phyloP scores from a whole-genome alignment of 306 rosid species.

The Calophaca sinica region DNA sequence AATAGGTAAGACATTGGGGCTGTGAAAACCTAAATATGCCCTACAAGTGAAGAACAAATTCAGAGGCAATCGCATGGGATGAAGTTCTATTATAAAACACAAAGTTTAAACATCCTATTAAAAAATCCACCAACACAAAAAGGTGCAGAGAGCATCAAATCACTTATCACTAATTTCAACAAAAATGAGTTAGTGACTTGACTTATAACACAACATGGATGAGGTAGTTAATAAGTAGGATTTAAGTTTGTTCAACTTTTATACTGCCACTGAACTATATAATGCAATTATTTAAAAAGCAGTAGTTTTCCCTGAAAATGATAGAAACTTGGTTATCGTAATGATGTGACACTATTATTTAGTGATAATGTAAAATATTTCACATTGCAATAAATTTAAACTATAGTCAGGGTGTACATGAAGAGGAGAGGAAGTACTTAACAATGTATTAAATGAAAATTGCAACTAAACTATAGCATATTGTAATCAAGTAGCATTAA shows the following conservation, averaged over 20 bases:
- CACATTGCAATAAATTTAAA: constrained; percentile 1
- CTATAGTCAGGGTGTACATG: neutral
- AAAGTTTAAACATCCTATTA: neutral
- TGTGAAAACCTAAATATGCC: too few species aligned
- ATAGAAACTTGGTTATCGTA: neutral
- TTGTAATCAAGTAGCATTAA: neutral
- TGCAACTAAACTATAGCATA: neutral
- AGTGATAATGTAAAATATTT: neutral
- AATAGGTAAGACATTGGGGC: too few species aligned
- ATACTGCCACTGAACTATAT: neutral
- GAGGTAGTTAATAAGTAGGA: neutral
- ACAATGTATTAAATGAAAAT: constrained; percentile 28
- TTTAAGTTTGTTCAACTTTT: neutral
- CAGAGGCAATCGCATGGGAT: constrained; percentile 19
- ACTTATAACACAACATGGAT: constrained; percentile 15
- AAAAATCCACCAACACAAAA: constrained; percentile 13
- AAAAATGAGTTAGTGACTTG: neutral
- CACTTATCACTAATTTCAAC: neutral
- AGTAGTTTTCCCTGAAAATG: constrained; percentile 1
- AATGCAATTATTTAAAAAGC: constrained; percentile 1
- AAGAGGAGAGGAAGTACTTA: neutral
- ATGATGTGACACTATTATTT: neutral
- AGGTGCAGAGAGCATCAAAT: neutral
- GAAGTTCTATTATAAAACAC: constrained; percentile 32
- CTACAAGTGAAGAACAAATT: constrained; percentile 51